Conservation (phyloP, 495 filamentous ascomycete species). For the Daldinia vernicosa region DNA sequence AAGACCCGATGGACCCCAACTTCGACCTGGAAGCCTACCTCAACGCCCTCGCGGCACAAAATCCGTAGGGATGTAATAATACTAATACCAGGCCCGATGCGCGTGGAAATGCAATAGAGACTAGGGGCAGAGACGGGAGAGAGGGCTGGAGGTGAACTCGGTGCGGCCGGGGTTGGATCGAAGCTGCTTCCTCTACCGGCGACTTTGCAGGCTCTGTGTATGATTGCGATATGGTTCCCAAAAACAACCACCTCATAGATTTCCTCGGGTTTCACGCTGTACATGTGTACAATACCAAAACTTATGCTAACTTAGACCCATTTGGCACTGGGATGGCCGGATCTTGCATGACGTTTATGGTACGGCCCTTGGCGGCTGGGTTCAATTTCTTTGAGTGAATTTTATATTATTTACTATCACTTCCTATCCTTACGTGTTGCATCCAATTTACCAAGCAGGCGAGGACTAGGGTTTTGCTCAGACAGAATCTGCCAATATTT, state of each 20-base stretch:
- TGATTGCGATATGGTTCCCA: conserved; percentile 48
- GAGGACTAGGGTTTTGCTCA: neutral
- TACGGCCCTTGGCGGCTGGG: neutral
- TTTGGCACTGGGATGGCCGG: conserved; percentile 11
- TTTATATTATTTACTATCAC: neutral
- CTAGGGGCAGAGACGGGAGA: conserved; percentile 14
- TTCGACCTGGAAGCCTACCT: conserved; percentile 92
- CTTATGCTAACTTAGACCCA: conserved; percentile 32
- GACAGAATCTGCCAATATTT: neutral
- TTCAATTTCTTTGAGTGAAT: conserved; percentile 21
- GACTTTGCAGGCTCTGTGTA: conserved; percentile 45
- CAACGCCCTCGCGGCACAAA: conserved; percentile 66
- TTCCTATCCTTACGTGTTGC: neutral
- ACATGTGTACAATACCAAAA: conserved; percentile 54
- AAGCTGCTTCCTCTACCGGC: conserved; percentile 21
- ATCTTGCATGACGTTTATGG: conserved; percentile 25
- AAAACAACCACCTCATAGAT: conserved; percentile 54
- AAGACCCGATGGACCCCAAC: conserved; percentile 81
- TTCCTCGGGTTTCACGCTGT: conserved; percentile 52
- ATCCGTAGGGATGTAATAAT: conserved; percentile 48
- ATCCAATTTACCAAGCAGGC: neutral
- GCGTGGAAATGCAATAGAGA: conserved; percentile 16
- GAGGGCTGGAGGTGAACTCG: conserved; percentile 5
- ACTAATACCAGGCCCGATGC: conserved; percentile 16
- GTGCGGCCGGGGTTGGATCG: conserved; percentile 22